Evolutionary conservation across 2,329 filamentous ascomycete species (phyloP), one percentile per base, ranked within the genome.

Genomic region (Madurella mycetomatis): DNA sequence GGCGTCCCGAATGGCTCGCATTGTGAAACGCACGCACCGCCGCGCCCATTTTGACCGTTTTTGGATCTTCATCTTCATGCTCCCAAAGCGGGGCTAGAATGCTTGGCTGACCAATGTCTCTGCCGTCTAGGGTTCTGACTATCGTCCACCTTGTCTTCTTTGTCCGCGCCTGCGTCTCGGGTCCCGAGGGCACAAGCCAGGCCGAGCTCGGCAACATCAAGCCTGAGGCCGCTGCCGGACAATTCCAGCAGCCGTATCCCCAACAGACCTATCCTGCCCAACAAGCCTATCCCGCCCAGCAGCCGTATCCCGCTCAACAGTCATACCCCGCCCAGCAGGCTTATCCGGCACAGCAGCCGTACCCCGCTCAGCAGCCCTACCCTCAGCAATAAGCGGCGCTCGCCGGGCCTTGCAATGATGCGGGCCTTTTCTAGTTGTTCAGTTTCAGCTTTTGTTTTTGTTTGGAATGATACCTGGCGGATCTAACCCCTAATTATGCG

Each of bases 101-200:
- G 12, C 15, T 1, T 17, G 2, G 17, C 40, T 55, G 17, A 57
- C 49, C 2, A 7, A 9, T 30, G 18, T 32, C 5, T 30, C 17
- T 25, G 25, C 7, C 25, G 12, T 15, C 1, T 12, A 74, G 72
- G 74, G 53, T 75, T 40, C 60, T 76, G 9, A 63, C 67, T 31
- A 67, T 75, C 45, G 61, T 72, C 46, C 64, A 72, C 53, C 53
- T 74, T 42, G 63, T 69, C 44, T 69, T 73, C 62, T 76, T 74
- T 63, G 64, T 71, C 59, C 62, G 62, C 25, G 69, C 67, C 19
- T 72, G 67, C 43, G 32, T 70, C 5, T 58, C 54, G 39, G 64
- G 62, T 53, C 53, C 54, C 1, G 46, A 60, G 4, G 51, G 45
- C 45, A 50, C 63, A 12, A 13, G 48, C 16, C 60, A 67, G 51